Evolutionary conservation across 495 filamentous ascomycete genomes (phyloP), one percentile per base, ranked within the genome.

Genomic region (Penicillium psychrofluorescens): DNA sequence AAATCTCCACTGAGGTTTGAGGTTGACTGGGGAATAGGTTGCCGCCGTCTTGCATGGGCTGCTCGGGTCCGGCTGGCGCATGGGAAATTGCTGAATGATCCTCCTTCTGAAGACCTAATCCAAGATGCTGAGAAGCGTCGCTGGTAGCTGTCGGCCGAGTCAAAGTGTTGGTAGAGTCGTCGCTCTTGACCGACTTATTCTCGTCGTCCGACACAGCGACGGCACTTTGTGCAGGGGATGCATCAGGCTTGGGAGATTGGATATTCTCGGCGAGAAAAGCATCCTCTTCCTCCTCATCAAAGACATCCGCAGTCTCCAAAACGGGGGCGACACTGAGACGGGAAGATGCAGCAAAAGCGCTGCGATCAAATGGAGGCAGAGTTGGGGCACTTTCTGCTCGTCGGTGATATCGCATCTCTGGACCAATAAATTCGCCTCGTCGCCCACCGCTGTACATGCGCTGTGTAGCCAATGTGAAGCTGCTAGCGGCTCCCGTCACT

Each of bases 261-360:
- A 22, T 22, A 32, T 59, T 64, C 6, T 62, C 68, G 28, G 70
- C 70, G 39, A 71, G 36, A 40, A 71, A 74, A 6, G 80, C 80
- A 45, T 95, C 87, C 50, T 94, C 90, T 50, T 95, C 92, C 41
- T 98, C 92, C 63, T 95, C 92, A 58, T 95, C 89, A 48, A 95
- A 95, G 6, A 95, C 92, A 63, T 96, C 92, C 11, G 71, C 72
- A 54, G 76, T 72, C 13, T 84, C 84, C 75, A 88, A 81, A 5
- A 80, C 81, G 0, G 80, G 80, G 51, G 73, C 81, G 52, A 76
- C 88, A 29, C 73, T 79, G 40, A 85, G 73, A 8, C 67, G 83
- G 53, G 75, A 22, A 0, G 22, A 81, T 58, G 75, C 84, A 37
- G 71, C 79, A 33, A 85, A 75, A 36, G 78, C 66, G 27, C 72